Evolutionary conservation across 192 early-diverging fungal genomes (phyloP).

Genomic region (Podila clonocystis): DNA sequence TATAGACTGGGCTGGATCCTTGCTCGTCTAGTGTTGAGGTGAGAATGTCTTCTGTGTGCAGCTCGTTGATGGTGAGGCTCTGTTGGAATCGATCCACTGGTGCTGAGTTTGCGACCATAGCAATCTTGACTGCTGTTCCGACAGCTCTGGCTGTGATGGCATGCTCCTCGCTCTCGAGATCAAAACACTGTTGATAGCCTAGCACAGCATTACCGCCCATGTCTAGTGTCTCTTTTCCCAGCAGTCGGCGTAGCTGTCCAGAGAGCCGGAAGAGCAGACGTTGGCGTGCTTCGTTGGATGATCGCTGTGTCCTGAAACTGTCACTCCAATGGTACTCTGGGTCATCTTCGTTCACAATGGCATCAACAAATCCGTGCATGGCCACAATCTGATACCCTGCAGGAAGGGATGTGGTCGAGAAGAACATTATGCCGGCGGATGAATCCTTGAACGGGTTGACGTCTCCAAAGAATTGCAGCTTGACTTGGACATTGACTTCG

Average conservation of each 20-base stretch:
- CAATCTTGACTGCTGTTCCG: slow-evolving; percentile 77
- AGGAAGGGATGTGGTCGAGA: slow-evolving; percentile 67
- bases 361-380: slow-evolving; percentile 78
- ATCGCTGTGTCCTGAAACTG: slow-evolving; percentile 80
- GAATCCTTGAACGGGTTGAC: slow-evolving; percentile 85
- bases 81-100: slow-evolving; percentile 21
- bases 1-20: slow-evolving; percentile 3
- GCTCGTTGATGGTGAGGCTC: slow-evolving; percentile 14
- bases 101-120: slow-evolving; percentile 30
- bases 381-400: slow-evolving; percentile 60
- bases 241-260: slow-evolving; percentile 72
- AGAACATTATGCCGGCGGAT: slow-evolving; percentile 72
- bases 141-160: slow-evolving; percentile 79
- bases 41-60: slow-evolving; percentile 33
- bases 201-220: slow-evolving; percentile 80
- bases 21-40: slow-evolving; percentile 25
- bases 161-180: slow-evolving; percentile 77
- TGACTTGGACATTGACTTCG: slow-evolving; percentile 76
- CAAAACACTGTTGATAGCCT: slow-evolving; percentile 79
- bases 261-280: slow-evolving; percentile 73
- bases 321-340: slow-evolving; percentile 89
- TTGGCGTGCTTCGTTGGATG: slow-evolving; percentile 81
- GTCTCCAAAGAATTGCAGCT: slow-evolving; percentile 84
- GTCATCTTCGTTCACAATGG: slow-evolving; percentile 74
- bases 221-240: slow-evolving; percentile 80